These are phyloP conservation scores for Aspergillus carlsbadensis DNA, from an alignment of 495 filamentous ascomycete genomes.

Conservation along the genomic window DNA sequence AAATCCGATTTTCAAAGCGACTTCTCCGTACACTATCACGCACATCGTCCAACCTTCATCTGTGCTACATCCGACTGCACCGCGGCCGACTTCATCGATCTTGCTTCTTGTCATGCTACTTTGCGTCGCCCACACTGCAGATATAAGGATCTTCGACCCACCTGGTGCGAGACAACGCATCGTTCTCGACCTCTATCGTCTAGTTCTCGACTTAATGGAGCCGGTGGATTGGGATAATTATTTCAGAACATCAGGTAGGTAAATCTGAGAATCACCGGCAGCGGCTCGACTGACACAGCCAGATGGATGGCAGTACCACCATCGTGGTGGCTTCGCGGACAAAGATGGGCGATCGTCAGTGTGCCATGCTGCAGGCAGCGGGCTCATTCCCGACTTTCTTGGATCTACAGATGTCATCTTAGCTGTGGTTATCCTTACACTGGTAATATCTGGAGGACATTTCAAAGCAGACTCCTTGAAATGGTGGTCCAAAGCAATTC, in stretches of 20 bases:
- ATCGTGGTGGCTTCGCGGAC: conserved; percentile 2
- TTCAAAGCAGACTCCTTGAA: conserved; percentile 10
- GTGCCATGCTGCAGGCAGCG: conserved; percentile 5
- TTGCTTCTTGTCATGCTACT: conserved; percentile 12
- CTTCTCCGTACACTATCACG: conserved; percentile 7
- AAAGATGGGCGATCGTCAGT: conserved; percentile 10
- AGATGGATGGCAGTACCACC: conserved; percentile 15
- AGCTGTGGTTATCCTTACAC: conserved; percentile 3
- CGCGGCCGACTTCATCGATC: conserved; percentile 9
- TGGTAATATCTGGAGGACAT: conserved; percentile 8
- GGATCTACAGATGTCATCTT: conserved; percentile 11
- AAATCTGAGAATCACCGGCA: too few relatives aligned
- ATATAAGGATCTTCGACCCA: conserved; percentile 12
- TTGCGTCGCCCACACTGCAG: conserved; percentile 10
- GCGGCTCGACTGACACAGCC: too few relatives aligned
- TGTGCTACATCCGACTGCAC: conserved; percentile 7
- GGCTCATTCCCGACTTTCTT: conserved; percentile 11
- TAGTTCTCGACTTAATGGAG: conserved; percentile 6
- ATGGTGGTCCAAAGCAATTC: conserved; percentile 10
- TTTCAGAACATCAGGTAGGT: conserved; percentile 12
- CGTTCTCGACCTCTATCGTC: conserved; percentile 10
- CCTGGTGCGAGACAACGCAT: conserved; percentile 9
- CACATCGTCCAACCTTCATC: conserved; percentile 7
- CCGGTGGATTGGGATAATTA: conserved; percentile 12
- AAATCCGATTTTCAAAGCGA: conserved; percentile 13